A percentile compares a stretch with the other conserved stretches of the same genome.
These are phyloP conservation scores for Schizothecium vesticola DNA, from an alignment of 495 filamentous ascomycete genomes.

Conservation along the genomic window DNA sequence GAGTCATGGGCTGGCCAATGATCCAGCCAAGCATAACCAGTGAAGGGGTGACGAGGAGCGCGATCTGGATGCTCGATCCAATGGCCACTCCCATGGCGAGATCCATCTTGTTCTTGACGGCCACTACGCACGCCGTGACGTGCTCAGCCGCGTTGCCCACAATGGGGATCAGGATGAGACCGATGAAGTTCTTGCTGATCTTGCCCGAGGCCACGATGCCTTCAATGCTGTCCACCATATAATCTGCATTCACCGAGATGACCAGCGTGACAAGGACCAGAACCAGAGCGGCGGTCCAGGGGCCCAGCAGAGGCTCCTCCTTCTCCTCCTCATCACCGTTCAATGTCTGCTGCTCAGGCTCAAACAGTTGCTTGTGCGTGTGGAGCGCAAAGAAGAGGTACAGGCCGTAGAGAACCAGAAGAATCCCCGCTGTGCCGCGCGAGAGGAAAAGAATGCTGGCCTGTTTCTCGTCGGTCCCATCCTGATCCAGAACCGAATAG, in stretches of 20 bases:
- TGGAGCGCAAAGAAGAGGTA: conserved; percentile 89
- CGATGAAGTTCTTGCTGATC: conserved; percentile 95
- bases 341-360: conserved; percentile 49
- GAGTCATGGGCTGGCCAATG: conserved; percentile 74
- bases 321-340: conserved; percentile 35
- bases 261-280: conserved; percentile 72
- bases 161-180: conserved; percentile 90
- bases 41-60: conserved; percentile 84
- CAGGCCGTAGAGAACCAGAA: conserved; percentile 80
- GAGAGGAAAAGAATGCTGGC: conserved; percentile 76
- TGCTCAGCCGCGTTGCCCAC: conserved; percentile 98
- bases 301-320: conserved; percentile 57
- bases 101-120: conserved; percentile 96
- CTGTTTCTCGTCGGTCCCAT: conserved; percentile 39
- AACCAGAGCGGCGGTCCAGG: conserved; percentile 65
- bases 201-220: conserved; percentile 72
- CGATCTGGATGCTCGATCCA: conserved; percentile 90
- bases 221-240: conserved; percentile 90
- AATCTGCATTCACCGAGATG: conserved; percentile 91
- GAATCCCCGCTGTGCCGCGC: conserved; percentile 82
- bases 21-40: conserved; percentile 86
- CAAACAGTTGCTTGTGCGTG: conserved; percentile 76
- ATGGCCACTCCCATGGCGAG: conserved; percentile 92
- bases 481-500: conserved; percentile 40
- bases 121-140: conserved; percentile 88